phyloP scores from a whole-genome alignment of 495 filamentous ascomycete species.

The Platismatia glauca region DNA sequence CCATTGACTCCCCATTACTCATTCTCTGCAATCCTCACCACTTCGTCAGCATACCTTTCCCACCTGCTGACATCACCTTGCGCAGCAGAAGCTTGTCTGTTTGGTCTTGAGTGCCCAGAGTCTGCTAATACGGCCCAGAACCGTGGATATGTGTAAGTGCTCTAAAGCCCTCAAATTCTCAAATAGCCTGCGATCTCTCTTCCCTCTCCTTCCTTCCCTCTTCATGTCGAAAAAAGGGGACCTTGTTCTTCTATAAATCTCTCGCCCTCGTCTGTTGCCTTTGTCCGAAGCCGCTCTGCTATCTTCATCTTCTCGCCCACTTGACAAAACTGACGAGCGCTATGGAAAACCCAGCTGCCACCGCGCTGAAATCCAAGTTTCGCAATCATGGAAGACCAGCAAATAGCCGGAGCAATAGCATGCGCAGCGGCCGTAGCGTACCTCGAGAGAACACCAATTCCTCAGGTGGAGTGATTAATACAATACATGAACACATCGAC shows the following conservation, averaged over 20 bases:
- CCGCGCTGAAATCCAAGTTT: conserved; percentile 13
- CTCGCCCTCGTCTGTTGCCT: no score
- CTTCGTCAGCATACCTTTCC: background rate
- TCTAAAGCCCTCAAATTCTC: background rate
- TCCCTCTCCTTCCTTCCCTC: background rate
- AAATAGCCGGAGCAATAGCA: conserved; percentile 16
- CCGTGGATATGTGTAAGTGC: conserved; percentile 2
- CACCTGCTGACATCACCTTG: background rate
- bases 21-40: background rate
- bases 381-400: conserved; percentile 12
- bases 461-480: background rate
- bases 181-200: background rate
- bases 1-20: background rate
- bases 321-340: conserved; percentile 7
- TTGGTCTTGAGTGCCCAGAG: background rate
- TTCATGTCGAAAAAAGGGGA: background rate
- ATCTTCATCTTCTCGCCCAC: background rate
- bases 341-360: conserved; percentile 18
- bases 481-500: conserved; percentile 15
- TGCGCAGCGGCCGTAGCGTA: conserved; percentile 13
- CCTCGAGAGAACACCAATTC: conserved; percentile 5
- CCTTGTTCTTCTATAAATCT: background rate
- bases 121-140: background rate
- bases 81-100: background rate
- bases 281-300: background rate